phyloP scores from a whole-genome alignment of 2,329 filamentous ascomycete genomes.

The Sodiomyces alkalinus region DNA sequence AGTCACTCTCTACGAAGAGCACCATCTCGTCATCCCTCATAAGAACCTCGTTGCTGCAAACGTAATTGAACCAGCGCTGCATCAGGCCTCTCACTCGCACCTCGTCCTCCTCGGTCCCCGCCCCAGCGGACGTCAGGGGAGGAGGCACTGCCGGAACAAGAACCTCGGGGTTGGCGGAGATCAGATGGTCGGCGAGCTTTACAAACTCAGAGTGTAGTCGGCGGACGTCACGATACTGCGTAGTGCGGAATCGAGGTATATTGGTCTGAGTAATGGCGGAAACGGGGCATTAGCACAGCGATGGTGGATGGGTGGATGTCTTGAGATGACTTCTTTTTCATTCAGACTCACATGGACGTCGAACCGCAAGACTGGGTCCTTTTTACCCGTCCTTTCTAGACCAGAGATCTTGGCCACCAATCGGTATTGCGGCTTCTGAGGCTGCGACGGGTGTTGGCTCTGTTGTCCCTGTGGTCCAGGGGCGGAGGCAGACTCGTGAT shows the following conservation, averaged over 20 bases:
- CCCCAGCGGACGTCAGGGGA: constrained; percentile 85
- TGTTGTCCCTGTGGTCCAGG: constrained; percentile 11
- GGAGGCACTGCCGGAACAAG: constrained; percentile 89
- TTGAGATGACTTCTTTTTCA: no score
- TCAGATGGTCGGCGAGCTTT: constrained; percentile 89
- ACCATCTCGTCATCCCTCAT: constrained; percentile 96
- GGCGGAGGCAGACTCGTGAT: constrained; percentile 8
- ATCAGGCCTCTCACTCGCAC: constrained; percentile 72
- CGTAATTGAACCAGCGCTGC: constrained; percentile 89
- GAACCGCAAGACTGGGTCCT: constrained; percentile 87
- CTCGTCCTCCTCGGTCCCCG: constrained; percentile 93
- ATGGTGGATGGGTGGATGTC: no score
- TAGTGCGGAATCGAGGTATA: constrained; percentile 93
- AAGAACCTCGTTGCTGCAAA: constrained; percentile 81
- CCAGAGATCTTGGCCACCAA: constrained; percentile 91
- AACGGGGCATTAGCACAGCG: no score
- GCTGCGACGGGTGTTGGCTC: constrained; percentile 37
- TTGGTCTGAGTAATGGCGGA: no score
- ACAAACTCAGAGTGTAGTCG: constrained; percentile 90
- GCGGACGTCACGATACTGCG: constrained; percentile 93
- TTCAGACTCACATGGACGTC: constrained; percentile 86
- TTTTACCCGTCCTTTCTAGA: constrained; percentile 82
- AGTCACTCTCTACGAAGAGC: constrained; percentile 97
- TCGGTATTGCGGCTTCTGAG: constrained; percentile 57
- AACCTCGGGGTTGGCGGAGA: constrained; percentile 94